Conservation (phyloP, 2,329 filamentous ascomycete genomes). For the Hymenoscyphus fraxineus region DNA sequence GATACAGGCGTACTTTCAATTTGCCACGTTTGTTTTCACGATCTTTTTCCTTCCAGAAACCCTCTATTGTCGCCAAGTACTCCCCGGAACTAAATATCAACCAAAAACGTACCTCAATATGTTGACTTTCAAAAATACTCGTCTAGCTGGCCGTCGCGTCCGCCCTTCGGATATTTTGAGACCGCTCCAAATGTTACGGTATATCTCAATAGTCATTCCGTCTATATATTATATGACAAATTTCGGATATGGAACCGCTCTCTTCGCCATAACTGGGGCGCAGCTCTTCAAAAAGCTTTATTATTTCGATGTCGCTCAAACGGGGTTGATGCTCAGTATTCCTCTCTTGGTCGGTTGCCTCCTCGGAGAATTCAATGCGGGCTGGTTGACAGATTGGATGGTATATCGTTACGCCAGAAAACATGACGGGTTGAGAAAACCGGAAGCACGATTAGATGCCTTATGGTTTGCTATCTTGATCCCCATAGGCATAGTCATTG, state of each 20-base stretch:
- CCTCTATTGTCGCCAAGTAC: not conserved
- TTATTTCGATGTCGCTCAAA: not conserved
- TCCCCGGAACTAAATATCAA: not conserved
- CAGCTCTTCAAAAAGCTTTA: not conserved
- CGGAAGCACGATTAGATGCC: not conserved
- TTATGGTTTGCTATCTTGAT: not conserved
- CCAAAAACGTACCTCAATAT: not conserved
- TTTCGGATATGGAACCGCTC: not conserved
- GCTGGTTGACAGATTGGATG: not conserved
- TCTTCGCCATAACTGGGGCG: not conserved
- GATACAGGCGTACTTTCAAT: not conserved
- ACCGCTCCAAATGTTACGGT: not conserved
- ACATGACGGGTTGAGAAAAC: not conserved
- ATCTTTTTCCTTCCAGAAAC: not conserved
- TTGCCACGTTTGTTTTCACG: not conserved
- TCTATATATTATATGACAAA: not conserved
- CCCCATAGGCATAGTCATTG: not conserved
- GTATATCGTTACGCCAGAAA: not conserved
- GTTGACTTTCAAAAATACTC: not conserved
- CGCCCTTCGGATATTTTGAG: not conserved
- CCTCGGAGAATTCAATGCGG: not conserved
- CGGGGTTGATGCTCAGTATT: not conserved
- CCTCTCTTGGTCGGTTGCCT: not conserved
- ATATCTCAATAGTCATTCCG: not conserved
- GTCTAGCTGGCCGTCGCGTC: not conserved